These are phyloP conservation scores for Scenedesmus sp. DNA, from an alignment of 163 green algal species.

Conservation along the genomic window DNA sequence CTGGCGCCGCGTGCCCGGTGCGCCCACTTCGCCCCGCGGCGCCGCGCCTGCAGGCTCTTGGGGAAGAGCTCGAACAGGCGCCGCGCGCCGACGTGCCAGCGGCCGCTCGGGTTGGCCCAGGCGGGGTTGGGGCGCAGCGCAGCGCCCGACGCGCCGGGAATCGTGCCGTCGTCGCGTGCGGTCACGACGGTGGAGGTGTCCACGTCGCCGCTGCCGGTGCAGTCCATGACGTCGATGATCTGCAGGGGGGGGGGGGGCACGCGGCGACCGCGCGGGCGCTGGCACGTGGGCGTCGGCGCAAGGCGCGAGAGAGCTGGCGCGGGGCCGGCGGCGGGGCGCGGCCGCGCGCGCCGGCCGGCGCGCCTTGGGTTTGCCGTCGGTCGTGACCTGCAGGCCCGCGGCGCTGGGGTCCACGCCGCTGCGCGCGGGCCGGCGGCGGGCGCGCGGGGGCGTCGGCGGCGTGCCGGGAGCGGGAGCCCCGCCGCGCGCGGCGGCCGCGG, in stretches of 20 bases:
- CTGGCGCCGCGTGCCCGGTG: too few species aligned
- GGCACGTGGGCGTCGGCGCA: too few species aligned
- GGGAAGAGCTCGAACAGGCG: conserved; percentile 83
- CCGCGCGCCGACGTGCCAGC: conserved; percentile 88
- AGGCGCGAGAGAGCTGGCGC: too few species aligned
- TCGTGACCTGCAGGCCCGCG: conserved; percentile 72
- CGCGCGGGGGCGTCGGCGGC: not conserved
- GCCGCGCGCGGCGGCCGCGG: not conserved
- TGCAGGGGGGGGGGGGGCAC: conserved; percentile 13
- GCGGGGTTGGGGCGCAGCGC: conserved; percentile 74
- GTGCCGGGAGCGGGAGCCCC: not conserved
- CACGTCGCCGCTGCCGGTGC: conserved; percentile 85
- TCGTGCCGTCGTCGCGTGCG: conserved; percentile 70
- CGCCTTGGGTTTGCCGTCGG: conserved; percentile 84
- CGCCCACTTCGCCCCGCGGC: too few species aligned
- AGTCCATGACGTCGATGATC: conserved; percentile 89
- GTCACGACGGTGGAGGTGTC: conserved; percentile 65
- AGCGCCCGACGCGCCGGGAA: conserved; percentile 68
- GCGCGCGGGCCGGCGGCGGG: not conserved
- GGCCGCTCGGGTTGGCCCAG: conserved; percentile 87
- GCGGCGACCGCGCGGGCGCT: too few species aligned
- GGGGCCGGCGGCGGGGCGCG: too few species aligned
- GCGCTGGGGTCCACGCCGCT: conserved; percentile 58
- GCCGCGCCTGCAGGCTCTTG: conserved; percentile 43
- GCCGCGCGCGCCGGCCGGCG: too few species aligned